These are phyloP conservation scores for Graphilbum sp. DNA, from an alignment of 2,329 filamentous ascomycete species.

Conservation along the genomic window DNA sequence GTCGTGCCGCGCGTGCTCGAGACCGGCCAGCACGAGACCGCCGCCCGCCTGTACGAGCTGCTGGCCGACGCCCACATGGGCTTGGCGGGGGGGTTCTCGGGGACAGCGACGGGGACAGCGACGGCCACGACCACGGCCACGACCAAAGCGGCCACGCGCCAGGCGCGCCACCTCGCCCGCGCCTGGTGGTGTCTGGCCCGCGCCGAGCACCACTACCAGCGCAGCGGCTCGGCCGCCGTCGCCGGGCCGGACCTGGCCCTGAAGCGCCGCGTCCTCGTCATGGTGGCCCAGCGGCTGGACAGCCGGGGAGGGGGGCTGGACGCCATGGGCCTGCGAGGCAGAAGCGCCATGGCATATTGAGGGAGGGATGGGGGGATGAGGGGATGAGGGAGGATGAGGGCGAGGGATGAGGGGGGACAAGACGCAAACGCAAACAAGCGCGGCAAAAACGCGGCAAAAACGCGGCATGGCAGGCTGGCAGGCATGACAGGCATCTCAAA, in stretches of 20 bases:
- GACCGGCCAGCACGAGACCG: constrained; percentile 43
- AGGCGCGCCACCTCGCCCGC: not conserved
- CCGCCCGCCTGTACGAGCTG: constrained; percentile 49
- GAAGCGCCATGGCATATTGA: too few relatives aligned
- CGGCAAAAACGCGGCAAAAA: too few relatives aligned
- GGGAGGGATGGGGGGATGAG: too few relatives aligned
- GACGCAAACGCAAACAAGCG: too few relatives aligned
- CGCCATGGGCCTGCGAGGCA: too few relatives aligned
- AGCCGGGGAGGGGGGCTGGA: not conserved
- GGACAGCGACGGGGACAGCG: too few relatives aligned
- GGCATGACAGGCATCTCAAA: too few relatives aligned
- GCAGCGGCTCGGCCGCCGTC: constrained; percentile 1
- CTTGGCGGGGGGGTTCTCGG: constrained; percentile 35
- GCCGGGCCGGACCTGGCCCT: not conserved
- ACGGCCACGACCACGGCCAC: too few relatives aligned
- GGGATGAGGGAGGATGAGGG: too few relatives aligned
- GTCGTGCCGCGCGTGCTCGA: constrained; percentile 66
- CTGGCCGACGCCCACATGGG: constrained; percentile 70
- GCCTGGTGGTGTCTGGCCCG: constrained; percentile 8
- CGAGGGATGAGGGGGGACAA: too few relatives aligned
- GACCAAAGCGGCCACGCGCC: too few relatives aligned
- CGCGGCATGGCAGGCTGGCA: too few relatives aligned
- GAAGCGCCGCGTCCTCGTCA: constrained; percentile 5
- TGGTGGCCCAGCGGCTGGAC: not conserved
- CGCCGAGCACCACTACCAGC: constrained; percentile 2